phyloP scores from a whole-genome alignment of 352 stramenopile genomes.

The Pythium folliculosum region DNA sequence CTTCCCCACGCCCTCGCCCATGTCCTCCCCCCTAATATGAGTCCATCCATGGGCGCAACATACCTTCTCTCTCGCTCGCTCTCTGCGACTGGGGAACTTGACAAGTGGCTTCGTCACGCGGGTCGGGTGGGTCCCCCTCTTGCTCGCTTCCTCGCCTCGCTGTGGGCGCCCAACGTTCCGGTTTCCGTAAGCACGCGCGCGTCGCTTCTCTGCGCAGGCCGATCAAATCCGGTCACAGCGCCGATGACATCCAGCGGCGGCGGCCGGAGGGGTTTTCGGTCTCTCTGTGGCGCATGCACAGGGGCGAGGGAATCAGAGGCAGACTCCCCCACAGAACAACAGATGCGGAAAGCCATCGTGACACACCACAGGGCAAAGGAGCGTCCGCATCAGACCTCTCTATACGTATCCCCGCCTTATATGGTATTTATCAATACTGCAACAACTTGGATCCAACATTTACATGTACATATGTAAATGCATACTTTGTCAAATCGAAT shows the following conservation, averaged over 20 bases:
- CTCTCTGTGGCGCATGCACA: background rate
- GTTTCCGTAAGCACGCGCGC: constrained; percentile 1
- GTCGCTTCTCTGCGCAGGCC: constrained; percentile 1
- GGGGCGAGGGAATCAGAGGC: constrained; percentile 2
- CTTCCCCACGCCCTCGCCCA: background rate
- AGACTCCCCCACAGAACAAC: constrained; percentile 2
- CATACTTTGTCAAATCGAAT: background rate
- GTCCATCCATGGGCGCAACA: background rate
- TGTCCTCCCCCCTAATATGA: background rate
- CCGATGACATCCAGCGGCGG: constrained; percentile 1
- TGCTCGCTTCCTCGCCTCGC: background rate
- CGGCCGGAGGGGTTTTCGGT: background rate
- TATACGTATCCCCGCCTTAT: background rate
- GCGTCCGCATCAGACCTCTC: background rate
- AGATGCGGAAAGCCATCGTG: constrained; percentile 23
- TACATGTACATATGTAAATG: background rate
- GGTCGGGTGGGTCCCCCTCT: too few relatives aligned
- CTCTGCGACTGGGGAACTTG: background rate
- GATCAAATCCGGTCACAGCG: constrained; percentile 3
- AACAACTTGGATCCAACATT: background rate
- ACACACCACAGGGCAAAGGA: constrained; percentile 16
- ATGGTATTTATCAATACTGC: background rate
- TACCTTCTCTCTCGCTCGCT: constrained; percentile 1
- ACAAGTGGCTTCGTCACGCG: background rate
- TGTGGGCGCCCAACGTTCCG: background rate